Base-by-base conservation (phyloP, 2,329 filamentous ascomycete genomes). In the Fusarium praegraminearum region DNA sequence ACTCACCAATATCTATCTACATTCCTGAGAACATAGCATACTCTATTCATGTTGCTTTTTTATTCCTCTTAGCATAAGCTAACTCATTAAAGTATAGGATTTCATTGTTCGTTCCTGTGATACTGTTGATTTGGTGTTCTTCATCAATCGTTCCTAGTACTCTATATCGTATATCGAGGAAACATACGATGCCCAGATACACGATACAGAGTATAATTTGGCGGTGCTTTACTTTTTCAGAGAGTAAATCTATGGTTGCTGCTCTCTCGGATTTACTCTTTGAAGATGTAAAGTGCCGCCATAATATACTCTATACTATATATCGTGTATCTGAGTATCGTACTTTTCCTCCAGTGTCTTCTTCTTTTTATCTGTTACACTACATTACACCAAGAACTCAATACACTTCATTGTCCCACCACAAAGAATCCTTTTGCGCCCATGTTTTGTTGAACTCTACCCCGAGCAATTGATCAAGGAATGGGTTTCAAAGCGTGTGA, bases 1-100 rank as follows among this genome's bases (percentile, higher is more conserved):
- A 54, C 72, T 78, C 73, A 79, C 77, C 67, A 68, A 65, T 63
- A 69, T 73, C 72, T 73, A 73, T 60, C 64, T 40, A 40, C 36
- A 40, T 40, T 71, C 60, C 68, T 70, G 68, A 70, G 64, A 30
- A 30, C 26, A 35, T 35, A 10, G 5, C 13, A 36, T 30, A 56
- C 22, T 7, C 28, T 33, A 35, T 36, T 30, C 15, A 50, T 38
- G 8, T 36, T 26, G 22, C 20, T 28, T 26, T 7, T 20, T 15
- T n/a, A n/a, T 15, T 24, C 16, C 7, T 15, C 16, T 40, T 40
- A 13, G 7, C 44, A 57, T 15, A 11, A 12, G 16, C 53, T 57
- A 22, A 57, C 40, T 40, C 15, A 20, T 32, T 20, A 10, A 51
- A 30, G 11, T n/a, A 24, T 24, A 50, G 43, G 24, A 28, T 30